Evolutionary conservation across 192 early-diverging fungal genomes (phyloP).

Genomic region (Podila epigama): DNA sequence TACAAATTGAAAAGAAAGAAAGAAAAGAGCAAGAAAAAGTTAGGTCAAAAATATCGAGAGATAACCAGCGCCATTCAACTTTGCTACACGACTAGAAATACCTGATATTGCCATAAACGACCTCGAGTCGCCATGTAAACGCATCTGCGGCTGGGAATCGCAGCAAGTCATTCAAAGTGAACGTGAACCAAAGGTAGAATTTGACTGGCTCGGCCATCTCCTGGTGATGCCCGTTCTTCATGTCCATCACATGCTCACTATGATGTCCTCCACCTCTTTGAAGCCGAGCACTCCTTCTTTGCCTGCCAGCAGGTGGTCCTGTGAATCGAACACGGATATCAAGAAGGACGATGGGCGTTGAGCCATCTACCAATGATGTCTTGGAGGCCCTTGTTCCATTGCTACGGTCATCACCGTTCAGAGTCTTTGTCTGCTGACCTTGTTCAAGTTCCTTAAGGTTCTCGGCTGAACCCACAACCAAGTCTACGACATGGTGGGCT

Average conservation of each 20-base stretch:
- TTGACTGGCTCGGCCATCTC: slow-evolving; percentile 33
- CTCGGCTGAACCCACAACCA: slow-evolving; percentile 43
- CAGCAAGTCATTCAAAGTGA: slow-evolving; percentile 34
- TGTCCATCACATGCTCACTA: neutral
- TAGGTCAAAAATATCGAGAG: neutral
- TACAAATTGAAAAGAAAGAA: slow-evolving; percentile 1
- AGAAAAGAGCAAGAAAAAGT: neutral
- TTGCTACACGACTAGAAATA: neutral
- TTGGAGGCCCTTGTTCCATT: slow-evolving; percentile 1
- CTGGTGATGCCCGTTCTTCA: neutral
- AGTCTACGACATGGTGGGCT: slow-evolving; percentile 34
- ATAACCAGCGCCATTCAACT: neutral
- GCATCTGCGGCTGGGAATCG: slow-evolving; percentile 29
- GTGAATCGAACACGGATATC: slow-evolving; percentile 47
- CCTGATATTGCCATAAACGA: slow-evolving; percentile 43
- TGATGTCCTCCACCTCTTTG: neutral
- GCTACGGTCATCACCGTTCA: neutral
- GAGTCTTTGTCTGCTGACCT: neutral
- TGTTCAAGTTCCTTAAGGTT: slow-evolving; percentile 39
- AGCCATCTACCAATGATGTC: slow-evolving; percentile 15
- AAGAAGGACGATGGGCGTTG: slow-evolving; percentile 25
- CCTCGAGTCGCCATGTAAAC: slow-evolving; percentile 40
- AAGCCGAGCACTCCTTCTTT: slow-evolving; percentile 5
- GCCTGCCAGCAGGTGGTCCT: slow-evolving; percentile 5
- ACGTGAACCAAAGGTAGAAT: slow-evolving; percentile 49